These are phyloP conservation scores for Rhamnella rubrinervis DNA, from an alignment of 331 rosid genomes.

Conservation along the genomic window DNA sequence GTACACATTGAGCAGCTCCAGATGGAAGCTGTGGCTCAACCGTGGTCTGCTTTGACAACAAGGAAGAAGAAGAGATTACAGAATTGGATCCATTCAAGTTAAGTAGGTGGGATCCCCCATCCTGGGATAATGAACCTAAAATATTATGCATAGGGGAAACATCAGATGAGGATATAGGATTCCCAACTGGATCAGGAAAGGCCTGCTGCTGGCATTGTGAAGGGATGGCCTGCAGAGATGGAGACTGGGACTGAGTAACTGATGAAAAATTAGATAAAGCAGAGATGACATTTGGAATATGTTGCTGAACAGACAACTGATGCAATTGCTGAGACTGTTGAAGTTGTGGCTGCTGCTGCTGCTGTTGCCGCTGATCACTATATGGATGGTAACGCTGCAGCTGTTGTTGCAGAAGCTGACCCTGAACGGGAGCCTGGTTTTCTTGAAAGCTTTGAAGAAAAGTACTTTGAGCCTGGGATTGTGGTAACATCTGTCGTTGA, in stretches of 20 bases:
- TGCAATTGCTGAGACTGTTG: constrained; percentile 48
- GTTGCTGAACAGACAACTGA: constrained; percentile 35
- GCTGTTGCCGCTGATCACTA: constrained; percentile 36
- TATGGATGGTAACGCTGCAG: constrained; percentile 40
- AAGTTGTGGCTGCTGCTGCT: constrained; percentile 28
- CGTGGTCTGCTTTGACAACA: constrained; percentile 30
- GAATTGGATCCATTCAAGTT: constrained; percentile 33
- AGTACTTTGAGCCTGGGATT: constrained; percentile 32
- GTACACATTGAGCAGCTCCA: constrained; percentile 29
- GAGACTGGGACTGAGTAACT: constrained; percentile 33
- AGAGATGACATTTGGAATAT: constrained; percentile 34
- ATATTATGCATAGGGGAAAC: constrained; percentile 40
- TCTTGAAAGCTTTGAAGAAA: constrained; percentile 40
- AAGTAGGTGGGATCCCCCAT: constrained; percentile 34
- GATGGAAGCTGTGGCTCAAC: constrained; percentile 34
- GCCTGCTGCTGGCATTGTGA: constrained; percentile 32
- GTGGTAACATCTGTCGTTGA: constrained; percentile 33
- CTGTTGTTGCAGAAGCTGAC: constrained; percentile 39
- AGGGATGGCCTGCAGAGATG: constrained; percentile 36
- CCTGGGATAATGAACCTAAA: constrained; percentile 39
- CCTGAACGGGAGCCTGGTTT: constrained; percentile 33
- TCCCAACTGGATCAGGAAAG: constrained; percentile 30
- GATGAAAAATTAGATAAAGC: constrained; percentile 30
- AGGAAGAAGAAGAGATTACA: constrained; percentile 30
- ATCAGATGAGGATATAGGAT: constrained; percentile 35